A percentile compares a stretch with the other conserved stretches of the same genome.
Evolutionary conservation across 495 filamentous ascomycete species (phyloP).

Genomic region (Recurvomyces mirabilis): DNA sequence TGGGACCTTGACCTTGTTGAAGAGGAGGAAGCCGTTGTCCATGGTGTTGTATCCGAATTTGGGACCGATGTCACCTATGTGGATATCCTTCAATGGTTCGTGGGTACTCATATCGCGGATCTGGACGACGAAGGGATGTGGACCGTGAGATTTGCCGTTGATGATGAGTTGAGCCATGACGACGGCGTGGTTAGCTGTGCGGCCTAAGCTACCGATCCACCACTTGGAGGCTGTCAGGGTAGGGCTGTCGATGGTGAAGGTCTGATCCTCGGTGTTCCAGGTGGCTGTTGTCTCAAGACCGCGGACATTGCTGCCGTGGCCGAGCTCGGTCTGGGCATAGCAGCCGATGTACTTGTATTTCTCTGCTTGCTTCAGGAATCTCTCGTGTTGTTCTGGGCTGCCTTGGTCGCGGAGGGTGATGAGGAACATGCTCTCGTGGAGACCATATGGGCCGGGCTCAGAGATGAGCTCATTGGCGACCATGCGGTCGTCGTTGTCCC

Average conservation of each 20-base stretch:
- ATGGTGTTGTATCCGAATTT: constrained; percentile 41
- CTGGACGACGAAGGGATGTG: constrained; percentile 67
- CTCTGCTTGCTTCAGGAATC: constrained; percentile 52
- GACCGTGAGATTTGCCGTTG: constrained; percentile 51
- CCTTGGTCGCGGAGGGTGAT: constrained; percentile 60
- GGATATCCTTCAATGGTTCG: constrained; percentile 55
- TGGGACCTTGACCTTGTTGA: constrained; percentile 59
- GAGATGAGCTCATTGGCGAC: constrained; percentile 50
- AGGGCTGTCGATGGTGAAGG: constrained; percentile 58
- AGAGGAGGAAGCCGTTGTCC: constrained; percentile 66
- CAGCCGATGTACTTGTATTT: constrained; percentile 61
- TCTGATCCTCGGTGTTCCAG: constrained; percentile 55
- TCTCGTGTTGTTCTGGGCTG: constrained; percentile 55
- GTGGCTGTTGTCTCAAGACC: constrained; percentile 64
- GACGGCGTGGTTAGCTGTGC: constrained; percentile 62
- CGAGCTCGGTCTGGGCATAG: constrained; percentile 67
- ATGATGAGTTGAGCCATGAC: constrained; percentile 64
- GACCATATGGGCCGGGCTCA: constrained; percentile 55
- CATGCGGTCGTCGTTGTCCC: constrained; percentile 50
- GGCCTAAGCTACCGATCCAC: constrained; percentile 67
- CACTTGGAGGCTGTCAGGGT: constrained; percentile 60
- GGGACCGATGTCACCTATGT: constrained; percentile 58
- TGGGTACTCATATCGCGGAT: constrained; percentile 60
- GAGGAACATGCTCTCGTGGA: constrained; percentile 60
- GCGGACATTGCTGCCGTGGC: constrained; percentile 64